A percentile compares a stretch with the other conserved stretches of the same genome.
Evolutionary conservation across 495 filamentous ascomycete genomes (phyloP).

Genomic region (Aspergillus kassunensis): DNA sequence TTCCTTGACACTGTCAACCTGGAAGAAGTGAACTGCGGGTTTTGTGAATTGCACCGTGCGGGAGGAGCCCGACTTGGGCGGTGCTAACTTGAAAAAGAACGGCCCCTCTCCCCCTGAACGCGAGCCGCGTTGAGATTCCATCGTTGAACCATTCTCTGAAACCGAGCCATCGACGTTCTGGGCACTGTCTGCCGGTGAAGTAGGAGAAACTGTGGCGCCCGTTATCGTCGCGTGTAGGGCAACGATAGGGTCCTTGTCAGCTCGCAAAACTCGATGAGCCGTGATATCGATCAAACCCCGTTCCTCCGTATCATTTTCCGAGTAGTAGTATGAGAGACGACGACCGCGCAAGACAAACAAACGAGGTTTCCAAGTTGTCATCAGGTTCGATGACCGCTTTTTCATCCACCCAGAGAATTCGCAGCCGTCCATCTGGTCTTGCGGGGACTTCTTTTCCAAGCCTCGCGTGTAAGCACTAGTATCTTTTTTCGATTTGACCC

Average conservation of each 20-base stretch:
- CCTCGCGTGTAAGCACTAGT: slow-evolving; percentile 92
- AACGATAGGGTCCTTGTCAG: slow-evolving; percentile 87
- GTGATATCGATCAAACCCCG: slow-evolving; percentile 97
- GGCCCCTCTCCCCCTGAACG: slow-evolving; percentile 48
- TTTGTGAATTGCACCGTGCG: slow-evolving; percentile 96
- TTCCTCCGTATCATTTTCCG: slow-evolving; percentile 85
- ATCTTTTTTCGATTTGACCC: slow-evolving; percentile 78
- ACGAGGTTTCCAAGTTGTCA: slow-evolving; percentile 95
- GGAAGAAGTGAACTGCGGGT: slow-evolving; percentile 95
- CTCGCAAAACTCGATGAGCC: slow-evolving; percentile 89
- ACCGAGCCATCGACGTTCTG: slow-evolving; percentile 47
- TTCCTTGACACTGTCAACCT: slow-evolving; percentile 81
- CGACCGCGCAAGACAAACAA: slow-evolving; percentile 90
- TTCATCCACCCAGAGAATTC: slow-evolving; percentile 99
- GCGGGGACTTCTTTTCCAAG: slow-evolving; percentile 73
- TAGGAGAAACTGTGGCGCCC: slow-evolving; percentile 71
- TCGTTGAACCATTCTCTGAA: slow-evolving; percentile 22
- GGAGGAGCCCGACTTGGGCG: slow-evolving; percentile 80
- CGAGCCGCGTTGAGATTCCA: slow-evolving; percentile 23
- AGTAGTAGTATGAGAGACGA: slow-evolving; percentile 93
- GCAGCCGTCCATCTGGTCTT: slow-evolving; percentile 78
- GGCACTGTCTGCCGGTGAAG: slow-evolving; percentile 60
- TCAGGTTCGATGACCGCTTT: slow-evolving; percentile 90
- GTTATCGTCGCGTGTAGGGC: slow-evolving; percentile 89
- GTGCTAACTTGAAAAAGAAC: slow-evolving; percentile 98